Evolutionary conservation across 441 rosid species (phyloP), one percentile per base, ranked within the genome.

Genomic region (Cnidoscolus chayamansa): DNA sequence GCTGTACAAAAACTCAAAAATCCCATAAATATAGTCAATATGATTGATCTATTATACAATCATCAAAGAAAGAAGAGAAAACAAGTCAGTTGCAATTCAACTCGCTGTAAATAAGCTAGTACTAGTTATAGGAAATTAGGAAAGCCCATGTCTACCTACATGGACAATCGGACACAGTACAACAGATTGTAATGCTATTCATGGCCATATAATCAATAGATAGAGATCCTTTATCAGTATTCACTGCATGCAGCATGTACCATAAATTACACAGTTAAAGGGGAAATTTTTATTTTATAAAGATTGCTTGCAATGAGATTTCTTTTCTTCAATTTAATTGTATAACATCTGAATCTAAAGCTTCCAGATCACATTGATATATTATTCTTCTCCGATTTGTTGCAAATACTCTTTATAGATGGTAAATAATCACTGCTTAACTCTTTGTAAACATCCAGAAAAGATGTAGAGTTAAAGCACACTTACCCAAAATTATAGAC

Each of bases 401-500:
- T 17, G 16, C 2, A 13, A 54, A 63, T 51, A 43, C 56, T 19
- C 54, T 72, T 43, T 32, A 16, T 43, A 71, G 25, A 56, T 40
- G 12, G 43, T n/a, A 64, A 43, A 10, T 17, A 47, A 47, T 47
- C 10, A 30, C 45, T 40, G 0, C 7, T 40, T 5, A 40, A 40
- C 7, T 40, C 45, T 6, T 40, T 40, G 6, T 6, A 40, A 3
- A 40, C 7, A 5, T 4, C 45, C 45, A 40, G 7, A 3, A 50
- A 7, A 54, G 13, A 20, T 1, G 5, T 31, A 53, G 2, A 40
- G 64, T 60, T 50, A 19, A 72, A 60, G 59, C 16, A 74, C 56
- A 72, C 92, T 85, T 84, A 90, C 98, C 90, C 91, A 81, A 87
- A 88, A 82, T 86, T 95, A 67, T 90, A 93, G 75, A 93, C 89